phyloP scores from a whole-genome alignment of 2,329 filamentous ascomycete species.

The Escovopsis sp. region DNA sequence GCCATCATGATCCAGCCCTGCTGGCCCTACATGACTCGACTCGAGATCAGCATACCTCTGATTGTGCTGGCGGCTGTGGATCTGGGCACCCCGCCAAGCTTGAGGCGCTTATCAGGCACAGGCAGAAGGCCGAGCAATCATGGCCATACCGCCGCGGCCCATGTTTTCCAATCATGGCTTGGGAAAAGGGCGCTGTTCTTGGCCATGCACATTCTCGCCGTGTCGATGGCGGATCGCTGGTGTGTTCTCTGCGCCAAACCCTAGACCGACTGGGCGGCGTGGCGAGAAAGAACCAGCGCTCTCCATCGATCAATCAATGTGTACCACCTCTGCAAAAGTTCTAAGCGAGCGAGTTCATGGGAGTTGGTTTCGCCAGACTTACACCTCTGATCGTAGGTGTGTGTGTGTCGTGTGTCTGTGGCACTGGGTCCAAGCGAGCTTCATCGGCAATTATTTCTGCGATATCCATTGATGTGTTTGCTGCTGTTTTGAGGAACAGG shows the following conservation, averaged over 20 bases:
- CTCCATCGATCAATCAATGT: too few relatives aligned
- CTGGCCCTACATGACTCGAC: constrained; percentile 53
- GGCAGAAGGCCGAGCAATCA: constrained; percentile 4
- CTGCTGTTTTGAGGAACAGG: too few relatives aligned
- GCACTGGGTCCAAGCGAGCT: too few relatives aligned
- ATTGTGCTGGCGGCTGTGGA: constrained; percentile 56
- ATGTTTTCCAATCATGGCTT: constrained; percentile 15
- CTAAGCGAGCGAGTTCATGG: background rate
- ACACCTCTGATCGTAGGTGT: too few relatives aligned
- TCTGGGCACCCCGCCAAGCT: constrained; percentile 25
- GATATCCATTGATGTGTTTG: too few relatives aligned
- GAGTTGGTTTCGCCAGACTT: too few relatives aligned
- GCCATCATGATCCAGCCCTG: constrained; percentile 51
- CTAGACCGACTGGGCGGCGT: constrained; percentile 16
- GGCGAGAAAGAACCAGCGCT: constrained; percentile 8
- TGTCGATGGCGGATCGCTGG: constrained; percentile 22
- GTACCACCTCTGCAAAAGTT: background rate
- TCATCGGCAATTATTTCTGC: too few relatives aligned
- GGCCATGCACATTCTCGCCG: constrained; percentile 17
- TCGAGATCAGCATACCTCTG: constrained; percentile 51
- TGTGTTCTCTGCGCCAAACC: constrained; percentile 17
- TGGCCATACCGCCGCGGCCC: constrained; percentile 6
- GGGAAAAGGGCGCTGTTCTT: constrained; percentile 18
- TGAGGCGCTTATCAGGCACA: background rate
- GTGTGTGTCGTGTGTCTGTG: too few relatives aligned